A percentile compares a stretch with the other conserved stretches of the same genome.
Conservation (phyloP, 257 asterid genomes). For the Solanum neorickii region DNA sequence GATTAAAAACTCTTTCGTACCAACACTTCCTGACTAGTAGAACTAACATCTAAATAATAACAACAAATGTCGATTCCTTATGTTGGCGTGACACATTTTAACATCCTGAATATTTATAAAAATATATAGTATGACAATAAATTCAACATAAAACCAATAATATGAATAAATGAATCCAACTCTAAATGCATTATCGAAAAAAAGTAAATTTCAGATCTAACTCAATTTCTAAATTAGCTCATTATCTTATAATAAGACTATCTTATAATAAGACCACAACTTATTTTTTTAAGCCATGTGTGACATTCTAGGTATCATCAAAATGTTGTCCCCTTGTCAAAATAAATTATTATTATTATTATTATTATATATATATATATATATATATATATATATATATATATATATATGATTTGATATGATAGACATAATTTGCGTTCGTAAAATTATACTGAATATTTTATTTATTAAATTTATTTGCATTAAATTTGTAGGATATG, state of each 20-base stretch:
- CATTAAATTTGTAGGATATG: conserved; percentile 23
- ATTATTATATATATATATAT: too few relatives aligned
- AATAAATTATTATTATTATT: too few relatives aligned
- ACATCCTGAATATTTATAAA: accelerated
- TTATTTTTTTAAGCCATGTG: neutral
- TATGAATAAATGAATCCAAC: neutral
- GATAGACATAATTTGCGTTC: accelerated
- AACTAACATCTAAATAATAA: too few relatives aligned
- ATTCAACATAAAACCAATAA: neutral
- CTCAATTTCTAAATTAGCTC: neutral
- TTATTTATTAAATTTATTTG: neutral
- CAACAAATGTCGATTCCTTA: accelerated
- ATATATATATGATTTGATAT: neutral
- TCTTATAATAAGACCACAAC: neutral
- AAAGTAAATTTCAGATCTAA: accelerated
- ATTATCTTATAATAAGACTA: neutral
- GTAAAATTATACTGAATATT: neutral
- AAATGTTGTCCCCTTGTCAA: neutral
- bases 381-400: too few relatives aligned
- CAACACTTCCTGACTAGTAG: too few relatives aligned
- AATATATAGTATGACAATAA: neutral
- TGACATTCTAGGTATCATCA: neutral
- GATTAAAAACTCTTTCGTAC: too few relatives aligned
- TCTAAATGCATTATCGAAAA: neutral
- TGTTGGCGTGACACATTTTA: too few relatives aligned